phyloP scores from a whole-genome alignment of 2,329 filamentous ascomycete species.

The Pseudocercospora fuligena region DNA sequence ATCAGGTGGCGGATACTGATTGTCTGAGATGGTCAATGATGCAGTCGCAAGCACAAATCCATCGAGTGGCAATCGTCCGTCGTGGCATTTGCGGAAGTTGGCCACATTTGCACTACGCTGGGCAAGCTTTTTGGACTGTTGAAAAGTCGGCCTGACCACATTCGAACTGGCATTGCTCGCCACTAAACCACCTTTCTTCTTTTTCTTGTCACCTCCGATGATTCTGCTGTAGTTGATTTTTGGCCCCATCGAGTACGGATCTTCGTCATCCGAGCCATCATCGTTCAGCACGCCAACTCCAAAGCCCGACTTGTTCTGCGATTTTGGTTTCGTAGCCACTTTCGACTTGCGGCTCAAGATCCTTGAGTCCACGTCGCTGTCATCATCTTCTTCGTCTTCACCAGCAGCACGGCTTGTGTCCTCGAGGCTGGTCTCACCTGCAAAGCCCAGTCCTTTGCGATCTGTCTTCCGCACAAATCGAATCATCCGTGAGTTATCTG shows the following conservation, averaged over 20 bases:
- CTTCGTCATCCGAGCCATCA: conserved; percentile 91
- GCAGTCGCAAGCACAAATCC: conserved; percentile 74
- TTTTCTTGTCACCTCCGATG: conserved; percentile 81
- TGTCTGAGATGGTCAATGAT: conserved; percentile 49
- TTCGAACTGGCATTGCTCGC: conserved; percentile 31
- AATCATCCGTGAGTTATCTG: conserved; percentile 76
- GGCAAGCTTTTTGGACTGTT: conserved; percentile 68
- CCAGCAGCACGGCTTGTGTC: conserved; percentile 38
- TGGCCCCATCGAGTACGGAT: conserved; percentile 90
- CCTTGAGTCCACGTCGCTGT: conserved; percentile 37
- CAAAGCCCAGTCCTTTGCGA: conserved; percentile 71
- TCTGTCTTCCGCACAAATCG: conserved; percentile 68
- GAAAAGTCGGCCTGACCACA: conserved; percentile 65
- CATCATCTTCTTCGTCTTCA: conserved; percentile 40
- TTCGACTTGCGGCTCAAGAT: conserved; percentile 41
- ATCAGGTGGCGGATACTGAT: conserved; percentile 66
- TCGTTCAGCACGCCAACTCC: conserved; percentile 91
- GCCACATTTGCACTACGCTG: conserved; percentile 42
- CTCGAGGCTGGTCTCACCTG: conserved; percentile 61
- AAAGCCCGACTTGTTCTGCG: conserved; percentile 71
- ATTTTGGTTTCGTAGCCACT: conserved; percentile 43
- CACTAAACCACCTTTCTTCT: conserved; percentile 59
- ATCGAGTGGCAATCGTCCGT: conserved; percentile 77
- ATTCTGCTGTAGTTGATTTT: conserved; percentile 84
- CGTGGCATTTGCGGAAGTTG: conserved; percentile 73